A percentile compares a stretch with the other conserved stretches of the same genome.
Evolutionary conservation across 352 stramenopile species (phyloP).

Genomic region (Hyaloperonospora brassicae): DNA sequence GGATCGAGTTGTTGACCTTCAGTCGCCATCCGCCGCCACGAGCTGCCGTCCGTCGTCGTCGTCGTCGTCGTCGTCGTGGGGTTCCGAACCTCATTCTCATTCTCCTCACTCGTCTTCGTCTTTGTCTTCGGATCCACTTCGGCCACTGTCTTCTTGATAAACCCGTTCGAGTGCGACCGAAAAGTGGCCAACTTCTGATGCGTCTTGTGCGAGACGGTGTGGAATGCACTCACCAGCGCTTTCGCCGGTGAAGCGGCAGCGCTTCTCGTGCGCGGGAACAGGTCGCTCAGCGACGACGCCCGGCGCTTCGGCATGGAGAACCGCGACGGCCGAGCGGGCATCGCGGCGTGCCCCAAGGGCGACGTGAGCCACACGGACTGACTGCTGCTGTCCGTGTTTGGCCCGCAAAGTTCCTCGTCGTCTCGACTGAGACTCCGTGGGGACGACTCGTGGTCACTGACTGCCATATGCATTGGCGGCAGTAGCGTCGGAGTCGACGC

Average conservation of each 20-base stretch:
- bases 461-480: too few relatives aligned
- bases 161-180: constrained; percentile 35
- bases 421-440: too few relatives aligned
- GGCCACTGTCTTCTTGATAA: constrained; percentile 21
- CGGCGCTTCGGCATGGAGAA: constrained; percentile 38
- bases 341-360: too few relatives aligned
- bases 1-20: constrained; percentile 24
- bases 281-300: constrained; percentile 44
- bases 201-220: constrained; percentile 31
- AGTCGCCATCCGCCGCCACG: constrained; percentile 22
- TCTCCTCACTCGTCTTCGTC: too few relatives aligned
- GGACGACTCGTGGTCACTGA: too few relatives aligned
- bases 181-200: constrained; percentile 36
- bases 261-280: constrained; percentile 20
- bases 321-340: constrained; percentile 4
- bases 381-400: too few relatives aligned
- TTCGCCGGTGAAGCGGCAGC: constrained; percentile 23
- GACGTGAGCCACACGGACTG: too few relatives aligned
- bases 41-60: neutral
- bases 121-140: too few relatives aligned
- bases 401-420: too few relatives aligned
- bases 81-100: too few relatives aligned
- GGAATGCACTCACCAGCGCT: constrained; percentile 38
- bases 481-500: too few relatives aligned
- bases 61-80: too few relatives aligned